These are phyloP conservation scores for Mycena capillaripes DNA, from an alignment of 768 basidiomycete genomes.

Conservation along the genomic window DNA sequence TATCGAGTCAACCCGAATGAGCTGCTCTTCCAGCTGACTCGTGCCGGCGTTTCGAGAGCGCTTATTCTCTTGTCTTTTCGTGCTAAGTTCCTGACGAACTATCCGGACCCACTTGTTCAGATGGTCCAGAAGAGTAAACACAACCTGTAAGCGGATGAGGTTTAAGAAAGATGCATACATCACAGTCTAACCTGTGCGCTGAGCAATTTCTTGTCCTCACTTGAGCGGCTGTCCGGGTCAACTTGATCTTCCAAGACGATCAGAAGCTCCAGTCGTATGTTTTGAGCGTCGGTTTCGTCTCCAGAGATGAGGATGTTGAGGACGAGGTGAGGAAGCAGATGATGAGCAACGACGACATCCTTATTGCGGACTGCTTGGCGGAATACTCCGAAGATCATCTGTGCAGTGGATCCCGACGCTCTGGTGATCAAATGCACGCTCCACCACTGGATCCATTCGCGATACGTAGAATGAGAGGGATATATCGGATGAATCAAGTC, in stretches of 20 bases:
- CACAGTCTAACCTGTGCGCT: constrained; percentile 89
- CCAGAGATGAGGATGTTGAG: constrained; percentile 88
- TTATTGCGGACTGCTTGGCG: constrained; percentile 84
- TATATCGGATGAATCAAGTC: constrained; percentile 82
- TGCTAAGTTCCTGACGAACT: constrained; percentile 74
- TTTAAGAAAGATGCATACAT: neutral
- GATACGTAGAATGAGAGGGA: constrained; percentile 80
- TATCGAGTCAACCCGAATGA: constrained; percentile 83
- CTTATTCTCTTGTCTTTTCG: constrained; percentile 65
- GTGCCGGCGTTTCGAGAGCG: constrained; percentile 58
- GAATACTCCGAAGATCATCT: constrained; percentile 83
- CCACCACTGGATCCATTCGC: constrained; percentile 97
- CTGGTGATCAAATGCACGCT: constrained; percentile 82
- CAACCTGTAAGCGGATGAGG: constrained; percentile 66
- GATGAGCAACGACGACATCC: constrained; percentile 95
- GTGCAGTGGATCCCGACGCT: constrained; percentile 70
- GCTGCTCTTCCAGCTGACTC: constrained; percentile 67
- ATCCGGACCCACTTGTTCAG: constrained; percentile 90
- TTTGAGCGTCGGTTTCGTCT: constrained; percentile 67
- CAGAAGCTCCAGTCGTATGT: constrained; percentile 83
- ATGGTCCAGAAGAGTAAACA: constrained; percentile 96
- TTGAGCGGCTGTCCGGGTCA: constrained; percentile 65
- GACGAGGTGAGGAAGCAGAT: constrained; percentile 92
- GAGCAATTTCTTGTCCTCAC: constrained; percentile 85
- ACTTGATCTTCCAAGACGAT: constrained; percentile 92